phyloP scores from a whole-genome alignment of 1,139 yeast species.

The Protomyces arabidopsidicola region DNA sequence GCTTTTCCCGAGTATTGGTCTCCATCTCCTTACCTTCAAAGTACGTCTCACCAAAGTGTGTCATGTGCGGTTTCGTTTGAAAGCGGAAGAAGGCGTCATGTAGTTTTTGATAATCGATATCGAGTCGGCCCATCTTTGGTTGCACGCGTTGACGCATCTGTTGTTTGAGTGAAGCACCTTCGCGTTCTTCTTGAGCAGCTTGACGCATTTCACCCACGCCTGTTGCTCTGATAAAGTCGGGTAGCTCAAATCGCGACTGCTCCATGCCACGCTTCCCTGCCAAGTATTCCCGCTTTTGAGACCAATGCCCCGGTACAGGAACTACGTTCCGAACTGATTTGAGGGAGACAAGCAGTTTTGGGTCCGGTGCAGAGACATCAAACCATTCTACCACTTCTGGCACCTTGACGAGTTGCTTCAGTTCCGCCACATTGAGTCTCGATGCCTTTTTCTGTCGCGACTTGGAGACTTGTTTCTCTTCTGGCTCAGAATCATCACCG shows the following conservation, averaged over 20 bases:
- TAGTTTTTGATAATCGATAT: slow-evolving; percentile 75
- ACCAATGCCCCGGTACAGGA: slow-evolving; percentile 85
- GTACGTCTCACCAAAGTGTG: slow-evolving; percentile 69
- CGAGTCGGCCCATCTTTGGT: slow-evolving; percentile 82
- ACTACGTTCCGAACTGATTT: slow-evolving; percentile 65
- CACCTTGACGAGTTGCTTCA: slow-evolving; percentile 55
- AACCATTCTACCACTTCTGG: slow-evolving; percentile 84
- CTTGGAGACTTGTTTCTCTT: slow-evolving; percentile 36
- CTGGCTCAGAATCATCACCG: slow-evolving; percentile 34
- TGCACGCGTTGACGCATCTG: slow-evolving; percentile 79
- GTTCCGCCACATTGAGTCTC: slow-evolving; percentile 61
- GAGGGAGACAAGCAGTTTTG: slow-evolving; percentile 57
- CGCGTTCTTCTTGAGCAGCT: slow-evolving; percentile 42
- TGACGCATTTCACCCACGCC: slow-evolving; percentile 87
- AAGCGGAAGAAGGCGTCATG: slow-evolving; percentile 82
- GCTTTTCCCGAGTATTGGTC: slow-evolving; percentile 44
- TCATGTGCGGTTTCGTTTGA: slow-evolving; percentile 68
- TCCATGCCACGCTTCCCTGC: slow-evolving; percentile 67
- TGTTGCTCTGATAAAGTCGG: slow-evolving; percentile 71
- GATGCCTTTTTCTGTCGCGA: slow-evolving; percentile 50
- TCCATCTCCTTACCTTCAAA: slow-evolving; percentile 71
- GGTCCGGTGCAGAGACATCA: slow-evolving; percentile 82
- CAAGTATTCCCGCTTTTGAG: slow-evolving; percentile 70
- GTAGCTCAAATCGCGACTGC: slow-evolving; percentile 68
- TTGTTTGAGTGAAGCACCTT: slow-evolving; percentile 61